Evolutionary conservation across 2,329 filamentous ascomycete species (phyloP).

Genomic region (Thielaviopsis euricoi): DNA sequence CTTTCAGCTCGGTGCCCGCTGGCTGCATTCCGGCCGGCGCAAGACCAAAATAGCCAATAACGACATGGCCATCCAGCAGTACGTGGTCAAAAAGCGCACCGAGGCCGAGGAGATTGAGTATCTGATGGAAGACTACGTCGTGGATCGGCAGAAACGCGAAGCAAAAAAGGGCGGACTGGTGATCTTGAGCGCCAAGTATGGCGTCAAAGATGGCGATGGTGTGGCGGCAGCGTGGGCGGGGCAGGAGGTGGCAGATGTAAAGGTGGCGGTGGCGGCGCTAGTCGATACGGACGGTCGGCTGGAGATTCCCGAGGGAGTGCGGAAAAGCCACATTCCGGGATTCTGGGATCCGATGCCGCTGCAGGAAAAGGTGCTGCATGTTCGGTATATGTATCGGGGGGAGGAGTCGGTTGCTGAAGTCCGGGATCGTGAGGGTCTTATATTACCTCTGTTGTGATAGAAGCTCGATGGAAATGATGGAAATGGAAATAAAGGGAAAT

Average conservation of each 20-base stretch:
- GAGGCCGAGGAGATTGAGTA: conserved; percentile 29
- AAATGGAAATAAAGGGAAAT: no score
- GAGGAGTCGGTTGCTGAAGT: conserved; percentile 19
- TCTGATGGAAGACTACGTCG: conserved; percentile 25
- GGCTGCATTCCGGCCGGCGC: conserved; percentile 19
- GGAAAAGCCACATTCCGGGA: conserved; percentile 28
- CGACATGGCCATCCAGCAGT: background rate
- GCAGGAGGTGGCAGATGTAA: conserved; percentile 33
- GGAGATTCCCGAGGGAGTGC: conserved; percentile 23
- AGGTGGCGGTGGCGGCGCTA: conserved; percentile 29
- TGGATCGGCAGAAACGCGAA: conserved; percentile 22
- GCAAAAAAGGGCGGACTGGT: conserved; percentile 24
- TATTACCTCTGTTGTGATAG: background rate
- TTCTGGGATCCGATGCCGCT: conserved; percentile 35
- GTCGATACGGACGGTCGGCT: conserved; percentile 23
- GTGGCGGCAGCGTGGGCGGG: conserved; percentile 17
- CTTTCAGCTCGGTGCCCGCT: conserved; percentile 16
- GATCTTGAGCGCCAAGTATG: conserved; percentile 32
- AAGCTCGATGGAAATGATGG: no score
- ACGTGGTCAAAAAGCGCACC: conserved; percentile 21
- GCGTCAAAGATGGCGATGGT: conserved; percentile 18
- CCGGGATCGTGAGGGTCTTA: conserved; percentile 20
- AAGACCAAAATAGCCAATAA: conserved; percentile 9
- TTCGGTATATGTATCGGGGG: conserved; percentile 24
- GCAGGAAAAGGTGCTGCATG: conserved; percentile 27